phyloP scores from a whole-genome alignment of 805 yeast genomes.

The Phaffomyces antillensis region DNA sequence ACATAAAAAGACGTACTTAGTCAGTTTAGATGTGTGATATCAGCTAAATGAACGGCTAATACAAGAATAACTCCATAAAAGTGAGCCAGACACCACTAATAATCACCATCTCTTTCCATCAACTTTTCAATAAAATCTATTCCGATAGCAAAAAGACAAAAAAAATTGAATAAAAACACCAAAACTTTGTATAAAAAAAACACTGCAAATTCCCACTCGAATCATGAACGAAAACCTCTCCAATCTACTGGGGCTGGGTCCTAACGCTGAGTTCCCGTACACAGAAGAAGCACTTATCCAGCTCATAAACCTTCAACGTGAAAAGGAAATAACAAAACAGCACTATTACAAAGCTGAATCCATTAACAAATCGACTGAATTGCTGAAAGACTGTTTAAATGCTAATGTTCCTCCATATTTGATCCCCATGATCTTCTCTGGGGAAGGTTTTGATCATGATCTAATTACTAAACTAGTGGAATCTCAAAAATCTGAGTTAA shows the following conservation, averaged over 20 bases:
- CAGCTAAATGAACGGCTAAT: too few species aligned
- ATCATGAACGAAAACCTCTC: conserved; percentile 17
- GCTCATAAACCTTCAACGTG: conserved; percentile 26
- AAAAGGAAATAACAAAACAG: conserved; percentile 80
- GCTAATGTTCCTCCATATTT: conserved; percentile 58
- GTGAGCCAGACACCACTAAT: too few species aligned
- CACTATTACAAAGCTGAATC: conserved; percentile 65
- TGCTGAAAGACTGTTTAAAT: conserved; percentile 52
- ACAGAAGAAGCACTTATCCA: conserved; percentile 19
- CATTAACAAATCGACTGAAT: conserved; percentile 49
- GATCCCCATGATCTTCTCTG: conserved; percentile 53
- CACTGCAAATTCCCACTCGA: too few species aligned
- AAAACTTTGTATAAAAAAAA: too few species aligned
- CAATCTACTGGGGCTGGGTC: conserved; percentile 17
- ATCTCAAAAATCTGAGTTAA: conserved; percentile 5
- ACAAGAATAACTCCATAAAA: too few species aligned
- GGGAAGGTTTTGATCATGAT: conserved; percentile 23
- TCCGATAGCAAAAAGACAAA: background rate
- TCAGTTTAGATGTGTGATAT: too few species aligned
- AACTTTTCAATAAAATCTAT: too few species aligned
- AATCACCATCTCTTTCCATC: too few species aligned
- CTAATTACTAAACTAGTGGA: conserved; percentile 7
- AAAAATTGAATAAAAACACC: background rate
- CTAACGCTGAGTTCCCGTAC: conserved; percentile 20
- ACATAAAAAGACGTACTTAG: too few species aligned